phyloP scores from a whole-genome alignment of 2,329 filamentous ascomycete genomes.

The Chaetomiaceae sp. region DNA sequence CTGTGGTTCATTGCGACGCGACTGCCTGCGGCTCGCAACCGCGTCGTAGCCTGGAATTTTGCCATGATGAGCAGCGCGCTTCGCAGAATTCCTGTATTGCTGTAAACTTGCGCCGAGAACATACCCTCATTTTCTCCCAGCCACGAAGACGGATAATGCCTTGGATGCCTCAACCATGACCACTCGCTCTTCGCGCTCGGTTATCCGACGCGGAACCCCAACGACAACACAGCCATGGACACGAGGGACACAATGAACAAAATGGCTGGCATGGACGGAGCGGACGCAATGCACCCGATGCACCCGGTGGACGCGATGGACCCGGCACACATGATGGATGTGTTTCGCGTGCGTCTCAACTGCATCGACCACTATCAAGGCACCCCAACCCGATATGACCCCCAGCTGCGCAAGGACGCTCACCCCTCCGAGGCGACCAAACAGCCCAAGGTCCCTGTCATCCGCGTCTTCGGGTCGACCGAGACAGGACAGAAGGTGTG shows the following conservation, averaged over 20 bases:
- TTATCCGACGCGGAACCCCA: not conserved
- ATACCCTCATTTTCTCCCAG: not conserved
- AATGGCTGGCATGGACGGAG: conserved; percentile 45
- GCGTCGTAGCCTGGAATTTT: not conserved
- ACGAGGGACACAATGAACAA: conserved; percentile 2
- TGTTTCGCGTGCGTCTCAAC: conserved; percentile 87
- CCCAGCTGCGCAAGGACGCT: conserved; percentile 64
- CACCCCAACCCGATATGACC: conserved; percentile 73
- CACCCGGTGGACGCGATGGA: conserved; percentile 43
- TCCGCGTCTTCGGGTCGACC: conserved; percentile 87
- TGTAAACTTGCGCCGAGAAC: not conserved
- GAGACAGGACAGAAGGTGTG: conserved; percentile 95
- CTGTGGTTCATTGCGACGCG: conserved; percentile 7
- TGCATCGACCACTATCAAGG: conserved; percentile 94
- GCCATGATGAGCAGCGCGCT: not conserved
- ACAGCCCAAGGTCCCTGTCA: conserved; percentile 72
- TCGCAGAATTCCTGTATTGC: not conserved
- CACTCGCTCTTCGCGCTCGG: not conserved
- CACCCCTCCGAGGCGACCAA: conserved; percentile 54
- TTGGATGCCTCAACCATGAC: conserved; percentile 7
- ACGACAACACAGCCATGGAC: conserved; percentile 45
- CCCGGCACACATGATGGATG: conserved; percentile 46
- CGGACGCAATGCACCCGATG: no score
- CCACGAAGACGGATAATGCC: not conserved
- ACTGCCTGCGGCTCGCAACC: not conserved